phyloP scores from a whole-genome alignment of 495 filamentous ascomycete genomes.

The Filosporella fistucella region DNA sequence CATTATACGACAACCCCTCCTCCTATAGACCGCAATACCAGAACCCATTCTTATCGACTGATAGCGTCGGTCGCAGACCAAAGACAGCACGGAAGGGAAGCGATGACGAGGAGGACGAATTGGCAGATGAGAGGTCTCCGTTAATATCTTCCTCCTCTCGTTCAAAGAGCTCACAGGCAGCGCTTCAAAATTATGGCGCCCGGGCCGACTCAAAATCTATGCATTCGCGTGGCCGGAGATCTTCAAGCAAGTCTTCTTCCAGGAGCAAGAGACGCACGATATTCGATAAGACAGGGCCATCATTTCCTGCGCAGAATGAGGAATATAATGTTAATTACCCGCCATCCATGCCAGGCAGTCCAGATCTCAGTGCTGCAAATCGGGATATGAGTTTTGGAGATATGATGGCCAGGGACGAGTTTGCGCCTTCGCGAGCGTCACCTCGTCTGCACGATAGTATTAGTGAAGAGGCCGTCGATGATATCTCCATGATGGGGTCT shows the following conservation, averaged over 20 bases:
- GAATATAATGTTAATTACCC: constrained; percentile 91
- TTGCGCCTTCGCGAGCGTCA: constrained; percentile 32
- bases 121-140: constrained; percentile 54
- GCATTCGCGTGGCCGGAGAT: too few species aligned
- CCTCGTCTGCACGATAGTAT: constrained; percentile 43
- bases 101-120: constrained; percentile 34
- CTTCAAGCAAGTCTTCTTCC: constrained; percentile 31
- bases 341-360: constrained; percentile 85
- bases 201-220: constrained; percentile 2
- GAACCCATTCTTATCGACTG: constrained; percentile 28
- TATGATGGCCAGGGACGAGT: constrained; percentile 63
- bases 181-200: constrained; percentile 10
- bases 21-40: constrained; percentile 31
- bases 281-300: constrained; percentile 25
- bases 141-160: constrained; percentile 40
- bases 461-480: constrained; percentile 39
- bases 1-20: constrained; percentile 23
- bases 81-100: constrained; percentile 26
- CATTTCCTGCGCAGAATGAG: constrained; percentile 29
- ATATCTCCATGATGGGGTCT: constrained; percentile 18
- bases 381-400: constrained; percentile 69
- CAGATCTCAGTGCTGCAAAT: constrained; percentile 43
- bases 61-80: constrained; percentile 13
- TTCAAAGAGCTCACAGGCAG: constrained; percentile 16
- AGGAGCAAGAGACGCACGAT: constrained; percentile 31